Percentiles rank a stretch among this genome's conserved stretches.
Evolutionary conservation across 441 rosid genomes (phyloP).

Genomic region (Manihot esculenta): DNA sequence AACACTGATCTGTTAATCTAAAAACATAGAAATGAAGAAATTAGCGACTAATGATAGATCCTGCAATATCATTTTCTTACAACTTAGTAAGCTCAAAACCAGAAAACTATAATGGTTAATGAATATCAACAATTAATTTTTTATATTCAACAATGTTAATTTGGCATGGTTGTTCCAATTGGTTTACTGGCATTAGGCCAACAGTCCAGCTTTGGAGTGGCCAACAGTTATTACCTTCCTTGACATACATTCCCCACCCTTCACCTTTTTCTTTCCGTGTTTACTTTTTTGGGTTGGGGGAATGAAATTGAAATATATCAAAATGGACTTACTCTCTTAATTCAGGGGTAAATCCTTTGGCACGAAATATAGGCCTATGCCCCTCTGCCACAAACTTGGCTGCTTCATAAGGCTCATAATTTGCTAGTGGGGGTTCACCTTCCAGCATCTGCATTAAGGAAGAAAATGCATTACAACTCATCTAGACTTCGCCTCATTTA

Average conservation of each 20-base stretch:
- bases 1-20: conserved; percentile 77
- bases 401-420: conserved; percentile 92
- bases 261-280: background rate
- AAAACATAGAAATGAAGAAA: conserved; percentile 19
- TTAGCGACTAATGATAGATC: conserved; percentile 19
- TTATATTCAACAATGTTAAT: too few relatives aligned
- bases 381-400: conserved; percentile 93
- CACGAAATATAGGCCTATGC: conserved; percentile 73
- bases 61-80: too few relatives aligned
- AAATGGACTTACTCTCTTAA: conserved; percentile 72
- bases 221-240: too few relatives aligned
- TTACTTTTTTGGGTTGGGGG: background rate
- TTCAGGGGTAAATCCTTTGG: conserved; percentile 71
- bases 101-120: too few relatives aligned
- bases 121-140: too few relatives aligned
- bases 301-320: conserved; percentile 9
- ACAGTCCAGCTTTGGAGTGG: too few relatives aligned
- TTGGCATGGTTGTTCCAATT: background rate
- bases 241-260: too few relatives aligned
- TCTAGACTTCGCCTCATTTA: conserved; percentile 21
- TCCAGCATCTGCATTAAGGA: conserved; percentile 76
- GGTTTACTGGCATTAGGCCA: background rate
- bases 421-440: conserved; percentile 88
- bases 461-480: conserved; percentile 25
- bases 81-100: background rate